Percentiles rank a stretch among this genome's conserved stretches.
These are phyloP conservation scores for Pseudohyphozyma bogoriensis DNA, from an alignment of 768 basidiomycete species.

Conservation along the genomic window DNA sequence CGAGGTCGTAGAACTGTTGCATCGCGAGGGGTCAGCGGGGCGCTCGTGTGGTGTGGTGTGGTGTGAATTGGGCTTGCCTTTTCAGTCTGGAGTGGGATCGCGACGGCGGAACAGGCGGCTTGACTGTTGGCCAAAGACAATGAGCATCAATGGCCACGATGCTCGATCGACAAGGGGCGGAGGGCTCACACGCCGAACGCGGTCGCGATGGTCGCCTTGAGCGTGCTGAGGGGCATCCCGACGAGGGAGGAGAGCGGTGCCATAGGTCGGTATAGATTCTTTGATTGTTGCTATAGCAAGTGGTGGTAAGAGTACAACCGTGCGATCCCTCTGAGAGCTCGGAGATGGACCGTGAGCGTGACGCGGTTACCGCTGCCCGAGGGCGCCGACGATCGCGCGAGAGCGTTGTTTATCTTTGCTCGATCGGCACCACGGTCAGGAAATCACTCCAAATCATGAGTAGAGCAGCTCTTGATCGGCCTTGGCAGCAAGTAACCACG, in stretches of 20 bases:
- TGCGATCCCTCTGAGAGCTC: too few species aligned
- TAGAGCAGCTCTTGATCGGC: too few species aligned
- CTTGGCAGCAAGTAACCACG: too few species aligned
- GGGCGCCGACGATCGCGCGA: too few species aligned
- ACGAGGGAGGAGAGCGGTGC: too few species aligned
- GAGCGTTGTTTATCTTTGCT: too few species aligned
- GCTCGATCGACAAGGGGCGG: not conserved
- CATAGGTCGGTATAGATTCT: too few species aligned
- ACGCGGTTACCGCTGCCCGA: too few species aligned
- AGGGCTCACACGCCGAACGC: not conserved
- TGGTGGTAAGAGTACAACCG: not conserved
- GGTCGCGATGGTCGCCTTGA: not conserved
- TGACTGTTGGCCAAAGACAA: not conserved
- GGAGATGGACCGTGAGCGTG: too few species aligned
- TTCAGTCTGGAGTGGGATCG: constrained; percentile 1
- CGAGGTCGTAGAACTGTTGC: constrained; percentile 47
- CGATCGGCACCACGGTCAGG: too few species aligned
- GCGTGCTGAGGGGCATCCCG: not conserved
- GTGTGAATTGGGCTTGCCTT: not conserved
- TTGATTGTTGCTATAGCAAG: too few species aligned
- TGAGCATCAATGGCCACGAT: not conserved
- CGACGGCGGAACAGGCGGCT: not conserved
- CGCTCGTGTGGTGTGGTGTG: not conserved
- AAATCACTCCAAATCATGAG: too few species aligned
- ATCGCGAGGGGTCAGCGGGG: not conserved